Conservation (phyloP, 139 green algal species). For the Marvania coccoides region DNA sequence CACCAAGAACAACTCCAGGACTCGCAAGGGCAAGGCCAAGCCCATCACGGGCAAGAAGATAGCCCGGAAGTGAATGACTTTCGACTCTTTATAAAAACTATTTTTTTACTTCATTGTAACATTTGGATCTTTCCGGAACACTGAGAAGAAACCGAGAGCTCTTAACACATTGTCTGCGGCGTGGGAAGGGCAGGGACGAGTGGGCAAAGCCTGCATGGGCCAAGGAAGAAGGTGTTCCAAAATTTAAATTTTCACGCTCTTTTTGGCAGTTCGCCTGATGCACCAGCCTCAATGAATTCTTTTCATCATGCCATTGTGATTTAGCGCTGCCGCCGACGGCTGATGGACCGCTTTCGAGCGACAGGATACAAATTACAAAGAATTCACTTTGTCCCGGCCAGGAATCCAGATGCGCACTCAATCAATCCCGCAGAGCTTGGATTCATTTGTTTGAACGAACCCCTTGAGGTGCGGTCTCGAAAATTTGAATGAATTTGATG, state of each 20-base stretch:
- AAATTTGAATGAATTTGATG: too few relatives aligned
- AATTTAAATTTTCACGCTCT: too few relatives aligned
- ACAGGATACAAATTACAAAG: constrained; percentile 20
- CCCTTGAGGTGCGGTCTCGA: constrained; percentile 16
- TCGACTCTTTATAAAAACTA: too few relatives aligned
- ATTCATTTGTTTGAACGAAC: constrained; percentile 47
- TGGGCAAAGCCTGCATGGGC: too few relatives aligned
- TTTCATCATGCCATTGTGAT: too few relatives aligned
- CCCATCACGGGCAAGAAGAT: constrained; percentile 27
- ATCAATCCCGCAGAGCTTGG: constrained; percentile 18
- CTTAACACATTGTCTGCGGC: not conserved
- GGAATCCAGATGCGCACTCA: constrained; percentile 33
- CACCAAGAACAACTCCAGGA: constrained; percentile 96
- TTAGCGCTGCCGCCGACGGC: too few relatives aligned
- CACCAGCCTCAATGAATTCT: too few relatives aligned
- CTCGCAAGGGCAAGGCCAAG: constrained; percentile 67
- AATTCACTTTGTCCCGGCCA: constrained; percentile 57
- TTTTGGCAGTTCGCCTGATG: too few relatives aligned
- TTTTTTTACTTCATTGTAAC: not conserved
- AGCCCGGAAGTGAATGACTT: constrained; percentile 11
- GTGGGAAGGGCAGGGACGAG: too few relatives aligned
- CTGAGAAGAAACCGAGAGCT: not conserved
- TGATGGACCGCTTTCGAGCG: not conserved
- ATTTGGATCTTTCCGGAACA: not conserved
- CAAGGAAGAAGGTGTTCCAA: too few relatives aligned